Evolutionary conservation across 305 asterid species (phyloP).

Genomic region (Petunia hybrid): DNA sequence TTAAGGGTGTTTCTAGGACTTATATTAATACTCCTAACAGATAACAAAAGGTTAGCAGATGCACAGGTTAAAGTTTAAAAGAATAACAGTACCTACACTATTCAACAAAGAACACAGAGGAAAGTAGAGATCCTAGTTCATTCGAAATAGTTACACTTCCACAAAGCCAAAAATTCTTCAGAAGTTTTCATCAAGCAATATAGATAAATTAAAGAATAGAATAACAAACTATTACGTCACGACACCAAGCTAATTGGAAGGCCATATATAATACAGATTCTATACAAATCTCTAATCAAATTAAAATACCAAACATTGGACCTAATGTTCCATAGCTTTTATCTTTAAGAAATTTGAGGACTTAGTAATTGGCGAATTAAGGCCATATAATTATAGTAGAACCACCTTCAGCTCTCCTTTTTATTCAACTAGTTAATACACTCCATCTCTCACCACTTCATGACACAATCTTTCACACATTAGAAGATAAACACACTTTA

Average conservation of each 20-base stretch:
- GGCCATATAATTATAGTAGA: constrained; percentile 75
- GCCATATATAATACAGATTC: too few relatives aligned
- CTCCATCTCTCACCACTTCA: constrained; percentile 80
- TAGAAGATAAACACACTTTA: constrained; percentile 68
- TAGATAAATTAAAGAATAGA: too few relatives aligned
- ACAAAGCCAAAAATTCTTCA: not conserved
- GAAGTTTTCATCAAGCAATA: too few relatives aligned
- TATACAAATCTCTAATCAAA: too few relatives aligned
- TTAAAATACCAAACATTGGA: too few relatives aligned
- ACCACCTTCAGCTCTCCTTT: constrained; percentile 62
- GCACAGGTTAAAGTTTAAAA: too few relatives aligned
- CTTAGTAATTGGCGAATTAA: constrained; percentile 79
- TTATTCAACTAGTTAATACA: constrained; percentile 68
- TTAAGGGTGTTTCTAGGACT: not conserved
- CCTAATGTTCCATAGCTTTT: constrained; percentile 28
- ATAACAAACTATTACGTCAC: too few relatives aligned
- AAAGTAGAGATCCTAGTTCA: not conserved
- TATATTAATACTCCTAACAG: not conserved
- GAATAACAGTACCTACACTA: not conserved
- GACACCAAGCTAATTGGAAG: too few relatives aligned
- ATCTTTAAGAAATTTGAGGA: constrained; percentile 63
- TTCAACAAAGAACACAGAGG: not conserved
- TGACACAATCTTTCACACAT: constrained; percentile 70
- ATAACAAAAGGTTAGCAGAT: not conserved
- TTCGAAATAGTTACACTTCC: not conserved